Percentiles rank a stretch among this genome's conserved stretches.
Conservation (phyloP, 2,329 filamentous ascomycete species). For the Graphium sp. region DNA sequence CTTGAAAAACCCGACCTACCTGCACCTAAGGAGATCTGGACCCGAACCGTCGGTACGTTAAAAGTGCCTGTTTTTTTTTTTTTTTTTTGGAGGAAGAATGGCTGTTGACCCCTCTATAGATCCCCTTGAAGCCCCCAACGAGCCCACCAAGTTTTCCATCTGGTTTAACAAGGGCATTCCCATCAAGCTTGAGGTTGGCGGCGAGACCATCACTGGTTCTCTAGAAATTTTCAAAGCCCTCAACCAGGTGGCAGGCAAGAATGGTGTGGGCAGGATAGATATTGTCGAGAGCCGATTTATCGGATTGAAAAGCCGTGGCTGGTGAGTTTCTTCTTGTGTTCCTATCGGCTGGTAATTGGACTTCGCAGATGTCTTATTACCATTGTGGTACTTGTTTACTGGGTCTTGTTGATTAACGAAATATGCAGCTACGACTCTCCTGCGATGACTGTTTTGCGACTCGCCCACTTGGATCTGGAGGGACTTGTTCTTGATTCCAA, state of each 20-base stretch:
- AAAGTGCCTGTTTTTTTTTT: too few species aligned
- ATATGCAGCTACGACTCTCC: constrained; percentile 11
- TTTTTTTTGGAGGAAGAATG: too few species aligned
- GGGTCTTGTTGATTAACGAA: too few species aligned
- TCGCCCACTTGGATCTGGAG: constrained; percentile 28
- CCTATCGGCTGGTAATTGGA: not conserved
- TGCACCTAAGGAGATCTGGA: constrained; percentile 58
- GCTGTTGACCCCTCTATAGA: constrained; percentile 27
- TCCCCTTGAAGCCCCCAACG: constrained; percentile 45
- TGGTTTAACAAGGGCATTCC: constrained; percentile 53
- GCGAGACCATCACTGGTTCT: constrained; percentile 41
- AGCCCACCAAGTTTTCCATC: constrained; percentile 46
- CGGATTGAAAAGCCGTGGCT: constrained; percentile 27
- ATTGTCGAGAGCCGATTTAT: constrained; percentile 28
- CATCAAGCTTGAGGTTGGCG: constrained; percentile 40
- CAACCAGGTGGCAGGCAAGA: constrained; percentile 44
- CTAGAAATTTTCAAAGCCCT: constrained; percentile 48
- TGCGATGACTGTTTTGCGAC: constrained; percentile 11
- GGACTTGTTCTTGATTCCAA: constrained; percentile 38
- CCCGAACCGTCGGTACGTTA: constrained; percentile 24
- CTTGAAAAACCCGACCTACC: constrained; percentile 41
- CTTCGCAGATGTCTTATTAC: too few species aligned
- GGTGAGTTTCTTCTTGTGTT: constrained; percentile 25
- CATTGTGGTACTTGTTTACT: too few species aligned
- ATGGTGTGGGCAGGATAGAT: constrained; percentile 52